Conservation (phyloP, 768 basidiomycete genomes). For the Leccinum aurantiacum region DNA sequence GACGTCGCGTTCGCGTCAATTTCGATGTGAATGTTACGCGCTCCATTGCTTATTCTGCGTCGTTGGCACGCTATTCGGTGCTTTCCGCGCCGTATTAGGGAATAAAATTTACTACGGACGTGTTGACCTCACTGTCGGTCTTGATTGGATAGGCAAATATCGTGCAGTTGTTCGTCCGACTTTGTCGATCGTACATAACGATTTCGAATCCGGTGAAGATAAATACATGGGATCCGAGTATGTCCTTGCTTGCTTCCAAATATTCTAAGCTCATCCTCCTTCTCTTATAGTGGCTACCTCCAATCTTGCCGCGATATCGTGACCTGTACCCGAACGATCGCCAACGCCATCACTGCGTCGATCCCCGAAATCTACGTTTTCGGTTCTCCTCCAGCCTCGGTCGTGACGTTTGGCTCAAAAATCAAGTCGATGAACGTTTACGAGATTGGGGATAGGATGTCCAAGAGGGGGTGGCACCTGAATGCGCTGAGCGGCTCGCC, state of each 20-base stretch:
- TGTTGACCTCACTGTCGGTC: too few relatives aligned
- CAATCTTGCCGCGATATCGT: slow-evolving; percentile 85
- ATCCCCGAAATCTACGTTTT: slow-evolving; percentile 87
- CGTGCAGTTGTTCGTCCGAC: too few relatives aligned
- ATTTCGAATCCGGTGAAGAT: too few relatives aligned
- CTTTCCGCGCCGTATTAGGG: too few relatives aligned
- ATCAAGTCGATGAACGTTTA: slow-evolving; percentile 60
- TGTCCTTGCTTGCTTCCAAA: slow-evolving; percentile 26
- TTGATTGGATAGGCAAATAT: too few relatives aligned
- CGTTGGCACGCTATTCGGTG: too few relatives aligned
- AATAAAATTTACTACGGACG: too few relatives aligned
- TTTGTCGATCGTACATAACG: too few relatives aligned
- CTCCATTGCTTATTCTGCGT: too few relatives aligned
- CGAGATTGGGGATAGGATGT: slow-evolving; percentile 90
- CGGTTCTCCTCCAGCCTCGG: slow-evolving; percentile 86
- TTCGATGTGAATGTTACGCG: too few relatives aligned
- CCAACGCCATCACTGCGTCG: slow-evolving; percentile 57
- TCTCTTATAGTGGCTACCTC: slow-evolving; percentile 70
- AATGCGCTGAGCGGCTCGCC: slow-evolving; percentile 79
- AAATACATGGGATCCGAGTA: slow-evolving; percentile 85
- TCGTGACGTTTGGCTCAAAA: slow-evolving; percentile 82
- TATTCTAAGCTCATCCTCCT: background rate
- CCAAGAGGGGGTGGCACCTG: slow-evolving; percentile 85
- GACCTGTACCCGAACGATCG: slow-evolving; percentile 66
- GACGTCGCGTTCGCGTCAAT: too few relatives aligned